A percentile compares a stretch with the other conserved stretches of the same genome.
Evolutionary conservation across 2,329 filamentous ascomycete species (phyloP).

Genomic region (Calcarisporium arbuscula): DNA sequence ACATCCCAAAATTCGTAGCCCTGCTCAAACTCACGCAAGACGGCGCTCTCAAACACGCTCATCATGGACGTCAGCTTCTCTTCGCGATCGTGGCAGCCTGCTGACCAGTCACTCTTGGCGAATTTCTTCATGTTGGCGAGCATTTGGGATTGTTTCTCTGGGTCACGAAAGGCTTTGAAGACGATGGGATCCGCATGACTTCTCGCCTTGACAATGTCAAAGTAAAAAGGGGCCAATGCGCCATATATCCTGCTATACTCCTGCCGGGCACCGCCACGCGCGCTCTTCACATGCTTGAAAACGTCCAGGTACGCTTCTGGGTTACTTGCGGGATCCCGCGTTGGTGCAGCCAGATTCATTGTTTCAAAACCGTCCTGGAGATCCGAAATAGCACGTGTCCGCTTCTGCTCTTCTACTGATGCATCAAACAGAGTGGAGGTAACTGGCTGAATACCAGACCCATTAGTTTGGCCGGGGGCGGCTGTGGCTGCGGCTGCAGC

Average conservation of each 20-base stretch:
- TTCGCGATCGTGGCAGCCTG: constrained; percentile 65
- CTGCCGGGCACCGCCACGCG: constrained; percentile 76
- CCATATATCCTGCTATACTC: constrained; percentile 90
- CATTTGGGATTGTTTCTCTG: constrained; percentile 86
- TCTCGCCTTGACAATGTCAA: constrained; percentile 66
- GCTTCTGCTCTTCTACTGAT: constrained; percentile 56
- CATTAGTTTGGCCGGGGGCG: constrained; percentile 13
- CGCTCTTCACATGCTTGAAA: constrained; percentile 65
- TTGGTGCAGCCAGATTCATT: constrained; percentile 47
- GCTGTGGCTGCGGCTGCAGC: constrained; percentile 14
- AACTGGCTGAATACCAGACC: constrained; percentile 11
- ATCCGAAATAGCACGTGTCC: constrained; percentile 29
- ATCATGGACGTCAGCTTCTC: constrained; percentile 69
- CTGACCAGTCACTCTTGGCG: constrained; percentile 70
- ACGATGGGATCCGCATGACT: constrained; percentile 75
- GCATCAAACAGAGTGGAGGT: constrained; percentile 65
- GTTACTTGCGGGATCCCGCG: constrained; percentile 46
- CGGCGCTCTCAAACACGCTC: constrained; percentile 82
- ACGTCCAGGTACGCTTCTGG: constrained; percentile 61
- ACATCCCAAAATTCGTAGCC: constrained; percentile 86
- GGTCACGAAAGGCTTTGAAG: constrained; percentile 81
- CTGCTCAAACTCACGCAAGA: constrained; percentile 85
- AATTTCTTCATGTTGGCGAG: constrained; percentile 75
- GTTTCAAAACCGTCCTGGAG: constrained; percentile 71
- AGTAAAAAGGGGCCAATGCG: constrained; percentile 83